Conservation (phyloP, 2,329 filamentous ascomycete species). For the Trichophyton rubrum region DNA sequence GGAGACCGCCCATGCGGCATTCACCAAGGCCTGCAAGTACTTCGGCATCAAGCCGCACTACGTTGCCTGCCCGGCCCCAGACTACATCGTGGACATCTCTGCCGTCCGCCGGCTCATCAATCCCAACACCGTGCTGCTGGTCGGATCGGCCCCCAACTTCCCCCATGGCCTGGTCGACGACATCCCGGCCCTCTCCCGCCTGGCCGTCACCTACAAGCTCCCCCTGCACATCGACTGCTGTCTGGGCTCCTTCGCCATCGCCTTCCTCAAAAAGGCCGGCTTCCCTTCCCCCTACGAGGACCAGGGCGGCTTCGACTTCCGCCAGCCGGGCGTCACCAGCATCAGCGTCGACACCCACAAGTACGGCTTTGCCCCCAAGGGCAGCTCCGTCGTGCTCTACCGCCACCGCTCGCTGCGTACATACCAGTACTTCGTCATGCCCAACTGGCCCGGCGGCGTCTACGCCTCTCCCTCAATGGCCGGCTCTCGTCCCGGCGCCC, state of each 20-base stretch:
- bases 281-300: slow-evolving; percentile 53
- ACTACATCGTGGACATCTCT: slow-evolving; percentile 69
- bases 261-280: slow-evolving; percentile 83
- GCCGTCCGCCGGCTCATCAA: slow-evolving; percentile 78
- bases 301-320: slow-evolving; percentile 80
- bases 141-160: slow-evolving; percentile 93
- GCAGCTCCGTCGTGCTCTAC: slow-evolving; percentile 88
- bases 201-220: slow-evolving; percentile 66
- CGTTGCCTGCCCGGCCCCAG: slow-evolving; percentile 72
- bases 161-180: slow-evolving; percentile 97
- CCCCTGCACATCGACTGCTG: slow-evolving; percentile 97
- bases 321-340: slow-evolving; percentile 81
- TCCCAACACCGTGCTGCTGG: slow-evolving; percentile 82
- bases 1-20: slow-evolving; percentile 87
- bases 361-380: slow-evolving; percentile 96
- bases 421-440: slow-evolving; percentile 93
- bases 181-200: slow-evolving; percentile 68
- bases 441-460: slow-evolving; percentile 90
- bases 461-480: slow-evolving; percentile 90
- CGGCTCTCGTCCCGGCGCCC: slow-evolving; percentile 77
- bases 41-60: slow-evolving; percentile 93
- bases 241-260: slow-evolving; percentile 86
- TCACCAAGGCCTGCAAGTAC: slow-evolving; percentile 88
- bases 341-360: slow-evolving; percentile 98
- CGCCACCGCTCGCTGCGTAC: slow-evolving; percentile 63